Conservation (phyloP, 176 grass and related monocot genomes). For the Cenchrus americanus region DNA sequence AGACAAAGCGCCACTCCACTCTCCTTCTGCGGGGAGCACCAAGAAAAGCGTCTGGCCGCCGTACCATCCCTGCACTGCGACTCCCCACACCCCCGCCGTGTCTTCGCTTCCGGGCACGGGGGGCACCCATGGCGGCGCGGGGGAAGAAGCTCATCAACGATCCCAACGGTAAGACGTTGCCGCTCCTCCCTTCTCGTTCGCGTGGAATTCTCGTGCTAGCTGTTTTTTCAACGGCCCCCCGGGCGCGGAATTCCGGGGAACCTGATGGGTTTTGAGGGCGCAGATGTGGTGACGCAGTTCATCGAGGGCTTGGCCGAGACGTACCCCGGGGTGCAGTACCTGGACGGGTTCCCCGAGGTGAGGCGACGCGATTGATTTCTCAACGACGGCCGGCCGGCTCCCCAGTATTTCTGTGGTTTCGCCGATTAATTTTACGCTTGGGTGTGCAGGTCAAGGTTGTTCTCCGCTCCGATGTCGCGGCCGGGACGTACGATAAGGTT, state of each 20-base stretch:
- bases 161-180: conserved; percentile 57
- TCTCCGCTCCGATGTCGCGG: conserved; percentile 54
- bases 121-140: conserved; percentile 71
- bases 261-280: conserved; percentile 45
- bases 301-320: conserved; percentile 82
- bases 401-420: neutral
- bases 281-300: conserved; percentile 94
- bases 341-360: conserved; percentile 73
- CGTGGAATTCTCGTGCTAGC: neutral
- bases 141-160: conserved; percentile 96
- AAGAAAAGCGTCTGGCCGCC: neutral
- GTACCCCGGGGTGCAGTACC: conserved; percentile 69
- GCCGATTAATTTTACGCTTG: neutral
- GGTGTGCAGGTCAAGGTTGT: conserved; percentile 68
- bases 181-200: conserved; percentile 9
- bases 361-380: conserved; percentile 14
- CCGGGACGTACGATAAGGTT: conserved; percentile 58
- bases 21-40: neutral
- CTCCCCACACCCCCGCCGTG: neutral
- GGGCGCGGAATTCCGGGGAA: neutral
- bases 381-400: neutral
- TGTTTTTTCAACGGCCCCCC: neutral
- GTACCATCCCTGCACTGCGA: neutral
- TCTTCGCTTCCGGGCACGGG: neutral
- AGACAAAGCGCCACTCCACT: neutral